These are phyloP conservation scores for Cladosporium sp. DNA, from an alignment of 2,329 filamentous ascomycete genomes.

Conservation along the genomic window DNA sequence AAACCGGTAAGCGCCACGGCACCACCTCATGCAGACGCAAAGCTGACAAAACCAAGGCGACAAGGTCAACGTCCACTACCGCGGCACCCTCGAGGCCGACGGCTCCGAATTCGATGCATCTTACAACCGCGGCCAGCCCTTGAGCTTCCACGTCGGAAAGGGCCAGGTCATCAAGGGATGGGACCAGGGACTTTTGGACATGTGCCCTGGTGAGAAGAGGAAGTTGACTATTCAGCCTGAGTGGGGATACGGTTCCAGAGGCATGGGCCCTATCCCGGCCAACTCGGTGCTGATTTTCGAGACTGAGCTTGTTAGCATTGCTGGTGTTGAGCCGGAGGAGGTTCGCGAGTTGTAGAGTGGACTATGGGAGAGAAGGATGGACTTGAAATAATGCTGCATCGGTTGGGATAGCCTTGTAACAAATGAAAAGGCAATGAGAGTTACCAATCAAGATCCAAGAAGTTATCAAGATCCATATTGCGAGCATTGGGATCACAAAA, in stretches of 20 bases:
- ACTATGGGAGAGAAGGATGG: too few relatives aligned
- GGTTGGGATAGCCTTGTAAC: too few relatives aligned
- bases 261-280: constrained; percentile 69
- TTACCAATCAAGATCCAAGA: too few relatives aligned
- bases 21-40: background rate
- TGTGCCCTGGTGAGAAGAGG: constrained; percentile 92
- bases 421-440: too few relatives aligned
- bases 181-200: constrained; percentile 84
- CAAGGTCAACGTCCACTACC: constrained; percentile 45
- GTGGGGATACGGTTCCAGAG: constrained; percentile 72
- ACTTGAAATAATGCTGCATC: too few relatives aligned
- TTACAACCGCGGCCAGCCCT: constrained; percentile 71
- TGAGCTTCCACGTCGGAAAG: constrained; percentile 72
- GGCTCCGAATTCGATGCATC: constrained; percentile 79
- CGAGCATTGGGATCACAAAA: too few relatives aligned
- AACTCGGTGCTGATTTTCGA: constrained; percentile 84
- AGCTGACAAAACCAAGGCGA: constrained; percentile 33
- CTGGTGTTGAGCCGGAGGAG: constrained; percentile 52
- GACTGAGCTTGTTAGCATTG: constrained; percentile 81
- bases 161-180: constrained; percentile 90
- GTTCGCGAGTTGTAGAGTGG: constrained; percentile 7
- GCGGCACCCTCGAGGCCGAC: constrained; percentile 47
- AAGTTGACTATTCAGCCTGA: constrained; percentile 86
- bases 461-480: too few relatives aligned
- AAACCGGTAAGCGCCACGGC: constrained; percentile 1